Percentiles rank a stretch among this genome's conserved stretches.
Conservation (phyloP, 441 rosid genomes). For the Adansonia madagascariensis region DNA sequence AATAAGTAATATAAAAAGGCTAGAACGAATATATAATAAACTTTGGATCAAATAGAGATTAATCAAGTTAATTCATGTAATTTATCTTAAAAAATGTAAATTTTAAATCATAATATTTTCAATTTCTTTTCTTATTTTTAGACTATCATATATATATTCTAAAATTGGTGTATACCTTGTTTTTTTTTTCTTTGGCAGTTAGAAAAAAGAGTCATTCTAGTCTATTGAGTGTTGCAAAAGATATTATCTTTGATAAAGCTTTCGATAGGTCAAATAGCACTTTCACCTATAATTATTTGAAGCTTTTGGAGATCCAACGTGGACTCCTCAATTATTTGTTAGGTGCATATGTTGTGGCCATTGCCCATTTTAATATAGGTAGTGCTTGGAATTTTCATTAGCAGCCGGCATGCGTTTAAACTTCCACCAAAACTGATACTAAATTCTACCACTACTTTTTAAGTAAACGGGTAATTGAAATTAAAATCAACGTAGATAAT, state of each 20-base stretch:
- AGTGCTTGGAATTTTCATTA: not conserved
- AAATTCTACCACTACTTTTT: not conserved
- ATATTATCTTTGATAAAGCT: not conserved
- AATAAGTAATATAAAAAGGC: no score
- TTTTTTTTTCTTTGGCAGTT: no score
- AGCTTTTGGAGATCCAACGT: constrained; percentile 21
- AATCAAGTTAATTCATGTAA: no score
- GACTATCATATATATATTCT: no score
- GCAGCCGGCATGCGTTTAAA: not conserved
- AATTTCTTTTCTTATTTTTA: no score
- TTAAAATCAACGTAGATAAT: not conserved
- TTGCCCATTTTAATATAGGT: not conserved
- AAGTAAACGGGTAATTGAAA: not conserved
- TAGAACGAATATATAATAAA: no score
- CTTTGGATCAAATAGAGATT: no score
- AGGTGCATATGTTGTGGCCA: not conserved
- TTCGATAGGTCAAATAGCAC: constrained; percentile 27
- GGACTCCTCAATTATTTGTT: constrained; percentile 29
- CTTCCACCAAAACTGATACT: not conserved
- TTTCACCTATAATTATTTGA: constrained; percentile 27
- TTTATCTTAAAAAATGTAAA: no score
- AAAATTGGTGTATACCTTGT: no score
- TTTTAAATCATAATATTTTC: no score
- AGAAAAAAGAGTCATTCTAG: not conserved
- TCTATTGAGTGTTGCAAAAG: not conserved